Conservation (phyloP, 441 rosid species). For the Raphanus hybrid region DNA sequence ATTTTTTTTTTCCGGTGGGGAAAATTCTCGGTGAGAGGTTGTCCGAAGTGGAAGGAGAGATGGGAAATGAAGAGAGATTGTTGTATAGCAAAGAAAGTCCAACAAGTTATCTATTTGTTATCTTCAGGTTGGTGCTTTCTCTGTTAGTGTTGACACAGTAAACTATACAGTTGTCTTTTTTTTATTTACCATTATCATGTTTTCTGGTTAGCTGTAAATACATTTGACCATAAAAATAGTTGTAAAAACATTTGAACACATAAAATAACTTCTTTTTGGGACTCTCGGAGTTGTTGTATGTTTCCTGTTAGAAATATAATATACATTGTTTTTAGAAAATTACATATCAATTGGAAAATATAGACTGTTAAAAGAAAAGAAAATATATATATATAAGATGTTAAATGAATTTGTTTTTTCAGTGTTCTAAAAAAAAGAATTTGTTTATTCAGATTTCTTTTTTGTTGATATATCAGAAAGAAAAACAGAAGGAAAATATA, state of each 20-base stretch:
- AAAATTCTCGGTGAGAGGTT: background rate
- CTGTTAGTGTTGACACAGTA: slow-evolving; percentile 11
- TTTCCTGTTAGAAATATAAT: background rate
- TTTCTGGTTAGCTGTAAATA: background rate
- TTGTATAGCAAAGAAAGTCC: background rate
- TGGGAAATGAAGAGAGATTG: background rate
- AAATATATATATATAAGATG: no score
- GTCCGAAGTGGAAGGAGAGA: slow-evolving; percentile 37
- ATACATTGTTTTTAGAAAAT: background rate
- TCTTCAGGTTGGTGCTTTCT: slow-evolving; percentile 23
- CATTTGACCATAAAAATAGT: background rate
- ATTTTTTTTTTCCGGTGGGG: background rate
- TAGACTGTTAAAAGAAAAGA: background rate
- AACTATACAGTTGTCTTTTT: background rate
- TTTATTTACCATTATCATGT: background rate
- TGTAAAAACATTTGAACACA: background rate
- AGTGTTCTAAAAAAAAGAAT: background rate
- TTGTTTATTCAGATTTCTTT: background rate
- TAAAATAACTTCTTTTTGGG: background rate
- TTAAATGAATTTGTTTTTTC: background rate
- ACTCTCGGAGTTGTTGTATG: background rate
- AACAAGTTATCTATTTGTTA: slow-evolving; percentile 7
- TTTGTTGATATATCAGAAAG: background rate
- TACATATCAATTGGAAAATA: background rate
- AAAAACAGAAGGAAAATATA: background rate